Evolutionary conservation across 805 yeast genomes (phyloP).

Genomic region (Candida verbasci): DNA sequence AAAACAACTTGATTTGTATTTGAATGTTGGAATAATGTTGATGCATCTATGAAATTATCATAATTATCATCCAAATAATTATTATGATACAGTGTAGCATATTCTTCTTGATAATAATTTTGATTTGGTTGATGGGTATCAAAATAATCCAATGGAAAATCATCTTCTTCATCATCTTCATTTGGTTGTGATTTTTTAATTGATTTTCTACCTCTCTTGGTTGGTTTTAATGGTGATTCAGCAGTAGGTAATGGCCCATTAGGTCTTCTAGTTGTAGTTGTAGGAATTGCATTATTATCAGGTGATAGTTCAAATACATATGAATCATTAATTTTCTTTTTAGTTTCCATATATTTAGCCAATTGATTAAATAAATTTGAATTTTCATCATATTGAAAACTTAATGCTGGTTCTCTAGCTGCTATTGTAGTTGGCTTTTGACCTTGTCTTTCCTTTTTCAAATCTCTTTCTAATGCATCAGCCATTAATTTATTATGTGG

Average conservation of each 20-base stretch:
- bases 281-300: no score
- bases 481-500: slow-evolving; percentile 89
- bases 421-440: slow-evolving; percentile 73
- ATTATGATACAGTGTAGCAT: slow-evolving; percentile 19
- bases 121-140: slow-evolving; percentile 21
- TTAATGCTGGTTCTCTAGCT: slow-evolving; percentile 69
- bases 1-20: slow-evolving; percentile 32
- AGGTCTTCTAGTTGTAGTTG: neutral
- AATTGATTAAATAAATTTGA: slow-evolving; percentile 54
- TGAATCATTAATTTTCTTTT: slow-evolving; percentile 3
- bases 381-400: slow-evolving; percentile 62
- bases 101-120: slow-evolving; percentile 14
- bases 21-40: slow-evolving; percentile 13
- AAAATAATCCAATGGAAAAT: slow-evolving; percentile 69
- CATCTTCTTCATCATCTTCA: slow-evolving; percentile 46
- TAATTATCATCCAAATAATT: slow-evolving; percentile 15
- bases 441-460: slow-evolving; percentile 64
- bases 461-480: slow-evolving; percentile 89
- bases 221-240: neutral
- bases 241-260: neutral
- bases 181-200: slow-evolving; percentile 6
- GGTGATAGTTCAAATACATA: neutral
- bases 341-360: slow-evolving; percentile 26
- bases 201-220: slow-evolving; percentile 3
- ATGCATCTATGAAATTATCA: slow-evolving; percentile 16